Percentiles rank a stretch among this genome's conserved stretches.
Evolutionary conservation across 108 stramenopile genomes (phyloP).

Genomic region (Epithemia pelagica): DNA sequence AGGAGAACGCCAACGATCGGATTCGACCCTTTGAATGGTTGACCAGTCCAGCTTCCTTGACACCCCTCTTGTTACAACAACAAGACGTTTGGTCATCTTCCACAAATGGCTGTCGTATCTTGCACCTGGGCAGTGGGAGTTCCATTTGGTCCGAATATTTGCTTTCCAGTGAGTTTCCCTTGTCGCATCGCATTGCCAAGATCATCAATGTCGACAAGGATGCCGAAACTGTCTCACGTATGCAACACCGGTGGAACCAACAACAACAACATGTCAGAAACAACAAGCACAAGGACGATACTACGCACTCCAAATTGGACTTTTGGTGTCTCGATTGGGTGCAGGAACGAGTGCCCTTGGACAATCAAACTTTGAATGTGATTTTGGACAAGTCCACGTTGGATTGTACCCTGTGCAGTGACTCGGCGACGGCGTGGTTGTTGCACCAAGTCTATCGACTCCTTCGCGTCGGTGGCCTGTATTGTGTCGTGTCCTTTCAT

Average conservation of each 20-base stretch:
- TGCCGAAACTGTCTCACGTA: conserved; percentile 32
- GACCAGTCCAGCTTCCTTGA: conserved; percentile 35
- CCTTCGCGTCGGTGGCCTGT: conserved; percentile 56
- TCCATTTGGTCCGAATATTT: conserved; percentile 68
- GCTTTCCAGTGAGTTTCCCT: neutral
- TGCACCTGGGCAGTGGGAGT: conserved; percentile 77
- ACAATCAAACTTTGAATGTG: conserved; percentile 38
- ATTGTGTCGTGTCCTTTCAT: conserved; percentile 72
- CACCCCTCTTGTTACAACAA: conserved; percentile 13
- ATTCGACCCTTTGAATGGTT: conserved; percentile 32
- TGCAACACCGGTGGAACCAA: conserved; percentile 58
- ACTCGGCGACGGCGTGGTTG: conserved; percentile 46
- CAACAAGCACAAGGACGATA: neutral
- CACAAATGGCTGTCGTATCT: neutral
- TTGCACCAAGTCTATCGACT: conserved; percentile 55
- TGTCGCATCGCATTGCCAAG: conserved; percentile 22
- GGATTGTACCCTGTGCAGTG: conserved; percentile 75
- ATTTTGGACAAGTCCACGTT: conserved; percentile 78
- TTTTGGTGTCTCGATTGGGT: conserved; percentile 28
- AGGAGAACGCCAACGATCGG: neutral
- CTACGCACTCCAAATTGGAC: conserved; percentile 1
- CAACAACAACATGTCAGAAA: neutral
- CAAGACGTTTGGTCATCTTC: neutral
- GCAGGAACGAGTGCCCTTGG: neutral
- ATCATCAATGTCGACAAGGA: conserved; percentile 74